phyloP scores from a whole-genome alignment of 164 flowering plant genomes.

The Litsea cubeba region DNA sequence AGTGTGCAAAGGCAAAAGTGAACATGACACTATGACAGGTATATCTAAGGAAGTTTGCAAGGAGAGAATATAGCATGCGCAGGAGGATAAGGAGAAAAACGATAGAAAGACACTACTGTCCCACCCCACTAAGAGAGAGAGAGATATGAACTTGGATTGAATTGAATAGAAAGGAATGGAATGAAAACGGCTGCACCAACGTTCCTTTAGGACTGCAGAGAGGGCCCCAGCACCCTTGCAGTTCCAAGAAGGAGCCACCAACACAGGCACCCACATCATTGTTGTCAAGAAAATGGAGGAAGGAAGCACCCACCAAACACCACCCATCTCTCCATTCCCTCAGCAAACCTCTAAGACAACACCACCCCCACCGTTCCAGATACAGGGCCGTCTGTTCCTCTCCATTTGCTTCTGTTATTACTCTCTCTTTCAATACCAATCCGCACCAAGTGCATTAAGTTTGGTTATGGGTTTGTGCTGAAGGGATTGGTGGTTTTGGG shows the following conservation, averaged over 20 bases:
- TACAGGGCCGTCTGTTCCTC: not conserved
- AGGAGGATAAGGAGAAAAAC: not conserved
- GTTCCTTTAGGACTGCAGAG: not conserved
- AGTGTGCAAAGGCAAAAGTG: not conserved
- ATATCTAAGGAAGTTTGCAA: not conserved
- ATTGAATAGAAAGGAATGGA: not conserved
- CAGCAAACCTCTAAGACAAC: too few relatives aligned
- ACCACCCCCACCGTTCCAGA: not conserved
- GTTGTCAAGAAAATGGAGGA: not conserved
- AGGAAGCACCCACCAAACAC: not conserved
- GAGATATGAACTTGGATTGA: not conserved
- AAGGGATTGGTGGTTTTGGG: not conserved
- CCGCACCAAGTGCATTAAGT: not conserved
- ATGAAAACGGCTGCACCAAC: not conserved
- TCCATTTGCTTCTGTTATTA: not conserved
- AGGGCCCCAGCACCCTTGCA: not conserved
- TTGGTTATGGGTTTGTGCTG: constrained; percentile 4
- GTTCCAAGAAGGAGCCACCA: not conserved
- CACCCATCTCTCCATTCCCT: not conserved
- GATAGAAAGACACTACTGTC: not conserved
- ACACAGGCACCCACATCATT: not conserved
- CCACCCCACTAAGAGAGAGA: not conserved
- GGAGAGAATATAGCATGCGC: not conserved
- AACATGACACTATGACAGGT: not conserved
- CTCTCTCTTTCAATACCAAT: not conserved